These are phyloP conservation scores for Litchi chinensis DNA, from an alignment of 345 rosid genomes.

Conservation along the genomic window DNA sequence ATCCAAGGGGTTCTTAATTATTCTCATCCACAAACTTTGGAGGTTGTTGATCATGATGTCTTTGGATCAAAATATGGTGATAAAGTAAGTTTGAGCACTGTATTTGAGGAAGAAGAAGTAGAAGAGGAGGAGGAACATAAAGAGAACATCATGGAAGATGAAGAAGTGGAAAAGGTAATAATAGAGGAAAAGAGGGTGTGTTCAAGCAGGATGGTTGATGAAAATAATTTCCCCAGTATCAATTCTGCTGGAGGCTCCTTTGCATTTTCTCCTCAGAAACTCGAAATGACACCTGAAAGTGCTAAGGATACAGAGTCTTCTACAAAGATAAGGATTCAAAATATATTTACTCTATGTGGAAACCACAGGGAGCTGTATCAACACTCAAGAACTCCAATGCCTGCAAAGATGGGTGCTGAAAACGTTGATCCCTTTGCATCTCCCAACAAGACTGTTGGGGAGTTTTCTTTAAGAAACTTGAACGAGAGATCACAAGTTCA, in stretches of 20 bases:
- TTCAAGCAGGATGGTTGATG: slow-evolving; percentile 30
- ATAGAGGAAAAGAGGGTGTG: slow-evolving; percentile 76
- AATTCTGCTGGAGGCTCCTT: slow-evolving; percentile 20
- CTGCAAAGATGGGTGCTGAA: slow-evolving; percentile 26
- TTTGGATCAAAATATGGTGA: slow-evolving; percentile 50
- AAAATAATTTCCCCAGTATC: slow-evolving; percentile 5
- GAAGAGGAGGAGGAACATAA: slow-evolving; percentile 42
- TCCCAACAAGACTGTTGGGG: neutral
- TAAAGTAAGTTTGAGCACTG: slow-evolving; percentile 75
- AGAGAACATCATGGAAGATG: slow-evolving; percentile 41
- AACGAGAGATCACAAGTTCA: slow-evolving; percentile 21
- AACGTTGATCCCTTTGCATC: slow-evolving; percentile 25
- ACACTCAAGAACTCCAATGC: slow-evolving; percentile 45
- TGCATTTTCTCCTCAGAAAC: slow-evolving; percentile 30
- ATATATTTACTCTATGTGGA: slow-evolving; percentile 92
- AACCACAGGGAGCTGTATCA: slow-evolving; percentile 88
- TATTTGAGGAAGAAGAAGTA: slow-evolving; percentile 84
- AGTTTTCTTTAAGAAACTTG: slow-evolving; percentile 15
- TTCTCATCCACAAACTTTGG: slow-evolving; percentile 33
- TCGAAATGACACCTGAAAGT: slow-evolving; percentile 22
- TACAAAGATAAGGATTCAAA: slow-evolving; percentile 71
- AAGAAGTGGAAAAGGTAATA: slow-evolving; percentile 77
- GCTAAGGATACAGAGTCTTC: slow-evolving; percentile 56
- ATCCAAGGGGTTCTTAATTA: slow-evolving; percentile 30
- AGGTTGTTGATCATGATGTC: slow-evolving; percentile 38